These are phyloP conservation scores for Trametes coccinea DNA, from an alignment of 768 basidiomycete species.

Conservation along the genomic window DNA sequence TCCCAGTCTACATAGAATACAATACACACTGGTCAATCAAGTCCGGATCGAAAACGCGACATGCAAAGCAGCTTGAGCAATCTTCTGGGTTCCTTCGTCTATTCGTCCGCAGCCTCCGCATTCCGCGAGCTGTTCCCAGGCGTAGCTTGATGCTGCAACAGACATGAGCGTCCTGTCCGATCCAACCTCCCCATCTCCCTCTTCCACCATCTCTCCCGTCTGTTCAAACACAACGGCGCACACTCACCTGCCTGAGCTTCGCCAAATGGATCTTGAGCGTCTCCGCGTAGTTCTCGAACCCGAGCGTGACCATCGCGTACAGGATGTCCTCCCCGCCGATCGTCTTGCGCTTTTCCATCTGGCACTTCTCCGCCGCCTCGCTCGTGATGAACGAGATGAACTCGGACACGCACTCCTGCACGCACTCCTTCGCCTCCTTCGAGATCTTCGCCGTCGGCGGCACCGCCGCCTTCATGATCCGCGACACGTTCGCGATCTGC, in stretches of 20 bases:
- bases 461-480: slow-evolving; percentile 94
- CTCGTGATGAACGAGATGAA: slow-evolving; percentile 98
- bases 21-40: slow-evolving; percentile 10
- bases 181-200: neutral
- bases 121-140: slow-evolving; percentile 13
- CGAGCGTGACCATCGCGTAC: slow-evolving; percentile 89
- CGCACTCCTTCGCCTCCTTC: slow-evolving; percentile 97
- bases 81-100: neutral
- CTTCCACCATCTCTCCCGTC: neutral
- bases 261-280: slow-evolving; percentile 90
- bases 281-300: slow-evolving; percentile 94
- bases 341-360: slow-evolving; percentile 95
- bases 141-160: slow-evolving; percentile 15
- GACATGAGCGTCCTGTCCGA: neutral
- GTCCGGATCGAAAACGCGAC: neutral
- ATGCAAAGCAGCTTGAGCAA: neutral
- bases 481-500: slow-evolving; percentile 96
- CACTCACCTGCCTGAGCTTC: slow-evolving; percentile 76
- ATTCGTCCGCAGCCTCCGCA: slow-evolving; percentile 13
- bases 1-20: slow-evolving; percentile 12
- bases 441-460: slow-evolving; percentile 93
- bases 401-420: slow-evolving; percentile 97
- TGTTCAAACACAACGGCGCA: too few species aligned
- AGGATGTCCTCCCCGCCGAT: slow-evolving; percentile 97
- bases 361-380: slow-evolving; percentile 94